These are phyloP conservation scores for Fusarium azukiicola DNA, from an alignment of 2,329 filamentous ascomycete species.

Conservation along the genomic window DNA sequence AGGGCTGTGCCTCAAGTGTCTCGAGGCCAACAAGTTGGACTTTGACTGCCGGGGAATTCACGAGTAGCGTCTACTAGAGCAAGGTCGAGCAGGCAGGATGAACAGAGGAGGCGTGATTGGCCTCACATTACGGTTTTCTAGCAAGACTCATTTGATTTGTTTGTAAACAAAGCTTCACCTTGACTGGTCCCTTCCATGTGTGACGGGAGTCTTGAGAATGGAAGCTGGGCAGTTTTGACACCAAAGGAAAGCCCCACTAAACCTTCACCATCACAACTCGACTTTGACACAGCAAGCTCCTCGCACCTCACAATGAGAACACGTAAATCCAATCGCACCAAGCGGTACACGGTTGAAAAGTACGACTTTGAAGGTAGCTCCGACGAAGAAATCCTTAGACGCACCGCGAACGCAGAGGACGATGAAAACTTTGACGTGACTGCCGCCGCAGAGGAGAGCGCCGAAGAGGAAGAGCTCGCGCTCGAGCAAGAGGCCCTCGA, in stretches of 20 bases:
- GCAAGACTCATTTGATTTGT: neutral
- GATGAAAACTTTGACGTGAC: constrained; percentile 59
- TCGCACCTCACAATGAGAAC: constrained; percentile 58
- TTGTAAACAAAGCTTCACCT: neutral
- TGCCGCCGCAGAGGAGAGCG: constrained; percentile 55
- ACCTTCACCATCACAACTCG: constrained; percentile 28
- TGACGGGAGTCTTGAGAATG: neutral
- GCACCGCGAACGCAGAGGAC: constrained; percentile 52
- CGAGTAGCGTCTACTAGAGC: neutral
- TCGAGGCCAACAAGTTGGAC: neutral
- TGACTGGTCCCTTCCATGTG: neutral
- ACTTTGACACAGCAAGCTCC: constrained; percentile 3
- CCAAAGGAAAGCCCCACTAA: constrained; percentile 35
- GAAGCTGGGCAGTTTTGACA: neutral
- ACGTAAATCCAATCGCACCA: constrained; percentile 62
- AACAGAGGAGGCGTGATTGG: too few species aligned
- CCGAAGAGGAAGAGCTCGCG: constrained; percentile 60
- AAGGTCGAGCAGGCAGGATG: neutral
- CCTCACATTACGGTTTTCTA: neutral
- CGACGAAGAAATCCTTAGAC: constrained; percentile 54
- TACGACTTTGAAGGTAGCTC: constrained; percentile 62
- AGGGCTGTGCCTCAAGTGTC: constrained; percentile 15
- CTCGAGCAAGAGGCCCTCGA: constrained; percentile 57
- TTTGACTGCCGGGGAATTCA: neutral
- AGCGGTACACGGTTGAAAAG: constrained; percentile 59